Base-by-base conservation (phyloP, 805 yeast species). In the Pichia insulana region DNA sequence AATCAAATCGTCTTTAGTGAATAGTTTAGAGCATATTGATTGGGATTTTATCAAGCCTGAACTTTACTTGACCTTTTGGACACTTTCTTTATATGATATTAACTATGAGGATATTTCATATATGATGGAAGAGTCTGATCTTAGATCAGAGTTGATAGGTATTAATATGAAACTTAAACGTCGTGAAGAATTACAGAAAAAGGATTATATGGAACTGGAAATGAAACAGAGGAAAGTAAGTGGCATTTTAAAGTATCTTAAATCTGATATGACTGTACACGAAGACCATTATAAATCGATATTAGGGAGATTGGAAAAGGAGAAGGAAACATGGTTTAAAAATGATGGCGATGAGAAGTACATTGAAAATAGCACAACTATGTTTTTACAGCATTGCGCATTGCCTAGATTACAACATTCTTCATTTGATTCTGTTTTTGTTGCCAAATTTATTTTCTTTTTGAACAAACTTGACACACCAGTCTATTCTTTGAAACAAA, bases 361-460 rank as follows among this genome's bases (percentile, higher is more conserved):
- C 37, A 39, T 25, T 7, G 30, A 33, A 12, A 33, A 37, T n/a
- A 28, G 16, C 19, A 34, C 37, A 10, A 43, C 41, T 12, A 18
- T 41, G 30, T 34, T 86, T 37, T 55, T 86, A 30, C 80, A 80
- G 46, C 58, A 61, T 41, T 86, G 96, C 58, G 51, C 86, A 7
- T 59, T 88, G 11, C 96, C 96, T 10, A 68, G 97, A 49, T 71
- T 80, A 3, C 58, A 82, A 2, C 87, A 82, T 49, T 84, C 96
- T 0, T 78, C 94, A 0, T 74, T 80, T 48, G 97, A 88, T 63
- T 95, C 96, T 0, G 67, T 83, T 0, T 89, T 65, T 55, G 61
- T 78, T 30, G 76, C 83, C 0, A 67, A 69, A 42, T 85, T 88
- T 53, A 48, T 87, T 8, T 70, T 76, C 43, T 62, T 68, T 35